phyloP scores from a whole-genome alignment of 345 rosid species.

The Atalantia buxifolia region DNA sequence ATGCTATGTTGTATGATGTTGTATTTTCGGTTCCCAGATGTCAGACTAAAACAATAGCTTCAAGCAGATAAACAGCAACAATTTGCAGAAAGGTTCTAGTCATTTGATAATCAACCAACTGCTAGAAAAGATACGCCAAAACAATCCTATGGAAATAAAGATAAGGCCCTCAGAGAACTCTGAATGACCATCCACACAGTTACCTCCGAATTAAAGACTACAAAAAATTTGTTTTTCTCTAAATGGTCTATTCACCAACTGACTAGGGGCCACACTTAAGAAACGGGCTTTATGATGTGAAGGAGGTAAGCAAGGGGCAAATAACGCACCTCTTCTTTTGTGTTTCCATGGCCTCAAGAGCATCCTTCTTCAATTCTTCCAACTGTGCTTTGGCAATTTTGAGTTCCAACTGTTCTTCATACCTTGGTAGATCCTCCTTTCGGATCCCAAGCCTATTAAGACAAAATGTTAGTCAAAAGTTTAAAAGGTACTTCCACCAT shows the following conservation, averaged over 20 bases:
- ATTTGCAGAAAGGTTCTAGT: neutral
- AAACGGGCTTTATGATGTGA: neutral
- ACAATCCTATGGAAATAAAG: neutral
- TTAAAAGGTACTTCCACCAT: neutral
- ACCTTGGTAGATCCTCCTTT: conserved; percentile 87
- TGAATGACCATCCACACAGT: too few relatives aligned
- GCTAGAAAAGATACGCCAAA: neutral
- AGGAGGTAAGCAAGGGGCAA: neutral
- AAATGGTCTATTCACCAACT: neutral
- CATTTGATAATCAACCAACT: neutral
- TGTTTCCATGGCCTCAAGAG: conserved; percentile 90
- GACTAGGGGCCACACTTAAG: neutral
- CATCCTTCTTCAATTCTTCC: conserved; percentile 88
- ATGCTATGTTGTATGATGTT: neutral
- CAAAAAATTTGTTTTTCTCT: too few relatives aligned
- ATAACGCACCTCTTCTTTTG: conserved; percentile 74
- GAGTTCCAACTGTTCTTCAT: conserved; percentile 75
- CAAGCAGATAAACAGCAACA: neutral
- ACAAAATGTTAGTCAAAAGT: neutral
- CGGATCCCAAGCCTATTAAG: conserved; percentile 71
- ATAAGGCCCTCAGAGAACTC: too few relatives aligned
- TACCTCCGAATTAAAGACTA: too few relatives aligned
- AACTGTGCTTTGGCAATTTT: conserved; percentile 84
- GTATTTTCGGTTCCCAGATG: neutral
- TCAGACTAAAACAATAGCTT: neutral